phyloP scores from a whole-genome alignment of 805 yeast species.

The Zygosaccharomyces rouxii region DNA sequence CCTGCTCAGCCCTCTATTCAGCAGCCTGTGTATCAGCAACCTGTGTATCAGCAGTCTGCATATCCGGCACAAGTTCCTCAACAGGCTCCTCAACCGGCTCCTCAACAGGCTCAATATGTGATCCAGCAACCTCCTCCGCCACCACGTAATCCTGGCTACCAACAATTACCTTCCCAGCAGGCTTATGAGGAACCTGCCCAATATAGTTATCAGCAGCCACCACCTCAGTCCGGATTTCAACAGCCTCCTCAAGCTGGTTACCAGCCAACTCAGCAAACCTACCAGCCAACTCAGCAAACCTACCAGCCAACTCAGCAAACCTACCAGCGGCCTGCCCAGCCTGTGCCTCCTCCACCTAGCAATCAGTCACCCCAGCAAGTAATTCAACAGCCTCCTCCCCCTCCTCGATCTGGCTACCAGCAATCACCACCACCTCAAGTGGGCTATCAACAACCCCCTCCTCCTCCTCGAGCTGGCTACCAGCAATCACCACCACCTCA shows the following conservation, averaged over 20 bases:
- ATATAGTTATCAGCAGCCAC: constrained; percentile 4
- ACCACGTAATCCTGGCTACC: neutral
- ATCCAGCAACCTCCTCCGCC: neutral
- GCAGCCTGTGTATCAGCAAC: constrained; percentile 8
- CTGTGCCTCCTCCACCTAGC: constrained; percentile 6
- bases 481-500: constrained; percentile 1
- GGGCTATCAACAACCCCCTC: neutral
- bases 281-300: too few species aligned
- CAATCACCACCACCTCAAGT: neutral
- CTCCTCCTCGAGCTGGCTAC: neutral
- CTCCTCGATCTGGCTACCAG: neutral
- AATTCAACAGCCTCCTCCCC: constrained; percentile 5
- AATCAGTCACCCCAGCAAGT: constrained; percentile 12
- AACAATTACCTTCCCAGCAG: constrained; percentile 10
- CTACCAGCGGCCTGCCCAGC: too few species aligned
- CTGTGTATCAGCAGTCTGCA: constrained; percentile 5
- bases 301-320: too few species aligned
- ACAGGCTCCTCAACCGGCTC: constrained; percentile 11
- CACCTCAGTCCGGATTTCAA: constrained; percentile 8
- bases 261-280: too few species aligned
- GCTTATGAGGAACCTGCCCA: constrained; percentile 11
- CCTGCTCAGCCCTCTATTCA: neutral
- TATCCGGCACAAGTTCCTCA: too few species aligned
- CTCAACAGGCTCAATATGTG: neutral
- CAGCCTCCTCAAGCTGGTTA: neutral